Evolutionary conservation across 148 eudicot genomes (phyloP).

Genomic region (Amaranthus hypochondriacus): DNA sequence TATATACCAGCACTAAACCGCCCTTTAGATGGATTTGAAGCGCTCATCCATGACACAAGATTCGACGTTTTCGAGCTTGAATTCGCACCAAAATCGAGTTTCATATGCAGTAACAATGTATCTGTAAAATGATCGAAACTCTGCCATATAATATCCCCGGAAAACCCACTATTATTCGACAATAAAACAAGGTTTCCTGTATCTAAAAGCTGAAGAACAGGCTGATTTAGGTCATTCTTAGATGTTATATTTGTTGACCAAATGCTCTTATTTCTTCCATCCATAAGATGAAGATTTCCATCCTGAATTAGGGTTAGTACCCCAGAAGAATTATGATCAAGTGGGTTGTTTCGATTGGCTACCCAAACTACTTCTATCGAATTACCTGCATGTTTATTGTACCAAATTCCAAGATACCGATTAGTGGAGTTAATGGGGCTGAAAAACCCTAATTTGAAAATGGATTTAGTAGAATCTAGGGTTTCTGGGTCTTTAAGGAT

Average conservation of each 20-base stretch:
- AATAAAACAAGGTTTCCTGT: slow-evolving; percentile 39
- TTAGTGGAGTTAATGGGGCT: too few relatives aligned
- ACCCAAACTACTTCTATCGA: slow-evolving; percentile 35
- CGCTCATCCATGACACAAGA: slow-evolving; percentile 33
- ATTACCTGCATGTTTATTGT: too few relatives aligned
- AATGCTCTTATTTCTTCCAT: slow-evolving; percentile 13
- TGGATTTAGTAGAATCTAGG: too few relatives aligned
- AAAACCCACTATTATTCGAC: neutral
- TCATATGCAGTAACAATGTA: slow-evolving; percentile 34
- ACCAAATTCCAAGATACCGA: too few relatives aligned
- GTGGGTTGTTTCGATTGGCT: slow-evolving; percentile 40
- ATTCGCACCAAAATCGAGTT: slow-evolving; percentile 18
- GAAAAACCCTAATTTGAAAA: too few relatives aligned
- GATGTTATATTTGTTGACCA: slow-evolving; percentile 24
- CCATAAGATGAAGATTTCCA: slow-evolving; percentile 26
- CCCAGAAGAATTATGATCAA: slow-evolving; percentile 22
- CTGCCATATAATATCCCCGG: slow-evolving; percentile 29
- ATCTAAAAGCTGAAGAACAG: slow-evolving; percentile 33
- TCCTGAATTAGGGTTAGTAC: slow-evolving; percentile 7
- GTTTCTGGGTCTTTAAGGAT: too few relatives aligned
- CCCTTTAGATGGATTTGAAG: slow-evolving; percentile 38
- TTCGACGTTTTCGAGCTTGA: too few relatives aligned
- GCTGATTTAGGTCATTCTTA: neutral
- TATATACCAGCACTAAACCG: slow-evolving; percentile 21
- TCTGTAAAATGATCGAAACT: slow-evolving; percentile 43